These are phyloP conservation scores for Salvia hispanica DNA, from an alignment of 257 asterid genomes.

Conservation along the genomic window DNA sequence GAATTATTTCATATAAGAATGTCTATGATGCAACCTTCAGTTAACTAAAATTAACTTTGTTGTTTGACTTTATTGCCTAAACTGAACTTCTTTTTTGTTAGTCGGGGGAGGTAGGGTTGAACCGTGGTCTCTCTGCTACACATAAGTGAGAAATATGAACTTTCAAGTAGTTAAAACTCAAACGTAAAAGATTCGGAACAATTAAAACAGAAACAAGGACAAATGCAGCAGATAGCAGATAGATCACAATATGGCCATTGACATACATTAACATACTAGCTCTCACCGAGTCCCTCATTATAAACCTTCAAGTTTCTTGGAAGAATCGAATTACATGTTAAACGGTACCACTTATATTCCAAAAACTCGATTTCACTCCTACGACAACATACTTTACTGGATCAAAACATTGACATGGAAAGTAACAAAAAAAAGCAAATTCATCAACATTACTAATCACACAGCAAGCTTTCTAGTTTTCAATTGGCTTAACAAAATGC, in stretches of 20 bases:
- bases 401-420: not conserved
- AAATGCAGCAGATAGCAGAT: not conserved
- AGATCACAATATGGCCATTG: no score
- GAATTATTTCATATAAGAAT: not conserved
- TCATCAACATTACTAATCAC: not conserved
- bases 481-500: not conserved
- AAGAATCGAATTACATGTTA: not conserved
- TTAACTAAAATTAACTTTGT: not conserved
- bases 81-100: not conserved
- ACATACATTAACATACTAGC: not conserved
- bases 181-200: not conserved
- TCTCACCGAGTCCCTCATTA: not conserved
- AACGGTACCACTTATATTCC: not conserved
- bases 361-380: not conserved
- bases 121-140: not conserved
- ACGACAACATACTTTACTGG: not conserved
- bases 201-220: constrained; percentile 15
- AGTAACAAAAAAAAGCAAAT: not conserved
- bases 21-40: constrained; percentile 9
- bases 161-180: not conserved
- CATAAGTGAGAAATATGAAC: not conserved
- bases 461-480: constrained; percentile 10
- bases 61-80: not conserved
- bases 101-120: not conserved
- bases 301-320: not conserved